Evolutionary conservation across 2,329 filamentous ascomycete species (phyloP), one percentile per base, ranked within the genome.

Genomic region (Trichophyton equinum): DNA sequence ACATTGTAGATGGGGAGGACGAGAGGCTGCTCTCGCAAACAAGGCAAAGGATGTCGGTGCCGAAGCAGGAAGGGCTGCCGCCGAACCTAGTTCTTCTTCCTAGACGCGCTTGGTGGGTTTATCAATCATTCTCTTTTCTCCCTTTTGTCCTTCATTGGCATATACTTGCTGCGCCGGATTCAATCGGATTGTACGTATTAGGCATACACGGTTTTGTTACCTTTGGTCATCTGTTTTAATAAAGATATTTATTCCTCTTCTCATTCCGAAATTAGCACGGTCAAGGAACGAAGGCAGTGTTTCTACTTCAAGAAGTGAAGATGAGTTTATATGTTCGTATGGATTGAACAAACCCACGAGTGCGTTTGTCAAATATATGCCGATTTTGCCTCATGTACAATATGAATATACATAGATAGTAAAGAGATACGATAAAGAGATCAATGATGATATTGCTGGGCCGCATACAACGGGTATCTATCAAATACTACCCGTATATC

Each of bases 1-100:
- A 4, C 36, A 60, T 57, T 38, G 30, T 60, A 76, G 74, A 65
- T 76, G 73, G 73, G 74, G 74, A 59, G 74, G 74, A 40, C 74
- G 73, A 60, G 74, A 76, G 67, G 70, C 73, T 60, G 53, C 69
- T 62, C 71, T 76, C 59, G 73, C 71, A 33, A 46, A 62, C 33
- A 7, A 59, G 22, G 70, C 70, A 61, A 60, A 71, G 64, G 70
- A 70, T 59, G 66, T 65, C 33, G 58, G 13, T 8, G 60, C 69
- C n/a, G 62, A 72, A 62, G 71, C 57, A 11, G 69, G 70, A 13
- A 64, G 71, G 62, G 60, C 69, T 63, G 70, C 69, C 58, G 65
- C 64, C 40, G 59, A 64, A 15, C 70, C 66, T 62, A 55, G 57
- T n/a, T 30, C 33, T 40, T 42, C 36, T 57, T 57, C 55, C 27